Conservation (phyloP, 306 rosid genomes). For the Fragaria nilgerrensis region DNA sequence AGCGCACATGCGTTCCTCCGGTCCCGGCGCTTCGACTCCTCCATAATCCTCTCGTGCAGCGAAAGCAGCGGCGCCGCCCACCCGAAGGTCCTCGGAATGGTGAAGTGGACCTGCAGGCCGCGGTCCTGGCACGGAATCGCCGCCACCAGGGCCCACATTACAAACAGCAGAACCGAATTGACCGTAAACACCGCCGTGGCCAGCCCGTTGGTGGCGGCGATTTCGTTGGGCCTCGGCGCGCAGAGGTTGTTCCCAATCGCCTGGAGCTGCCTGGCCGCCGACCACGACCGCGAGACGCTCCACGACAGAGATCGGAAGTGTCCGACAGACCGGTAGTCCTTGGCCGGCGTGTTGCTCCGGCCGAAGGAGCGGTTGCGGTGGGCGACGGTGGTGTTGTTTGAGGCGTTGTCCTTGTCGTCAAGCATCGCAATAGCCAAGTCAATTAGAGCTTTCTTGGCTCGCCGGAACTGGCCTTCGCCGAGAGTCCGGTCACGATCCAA, state of each 20-base stretch:
- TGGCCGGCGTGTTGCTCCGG: slow-evolving; percentile 32
- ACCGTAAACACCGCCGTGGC: slow-evolving; percentile 57
- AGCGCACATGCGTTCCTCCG: slow-evolving; percentile 67
- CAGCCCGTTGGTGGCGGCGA: slow-evolving; percentile 54
- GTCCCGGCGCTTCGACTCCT: slow-evolving; percentile 78
- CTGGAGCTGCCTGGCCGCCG: slow-evolving; percentile 87
- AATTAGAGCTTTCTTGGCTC: slow-evolving; percentile 77
- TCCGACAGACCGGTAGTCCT: slow-evolving; percentile 43
- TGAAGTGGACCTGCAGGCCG: slow-evolving; percentile 66
- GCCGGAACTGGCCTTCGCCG: slow-evolving; percentile 83
- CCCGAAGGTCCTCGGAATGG: slow-evolving; percentile 42
- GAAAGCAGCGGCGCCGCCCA: slow-evolving; percentile 69
- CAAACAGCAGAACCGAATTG: slow-evolving; percentile 58
- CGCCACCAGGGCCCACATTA: slow-evolving; percentile 91
- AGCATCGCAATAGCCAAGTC: slow-evolving; percentile 82
- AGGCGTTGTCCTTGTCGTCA: slow-evolving; percentile 60
- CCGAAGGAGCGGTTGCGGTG: slow-evolving; percentile 86
- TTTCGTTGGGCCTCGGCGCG: slow-evolving; percentile 64
- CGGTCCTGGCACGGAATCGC: slow-evolving; percentile 98
- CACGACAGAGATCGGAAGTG: slow-evolving; percentile 86
- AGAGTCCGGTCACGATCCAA: slow-evolving; percentile 51
- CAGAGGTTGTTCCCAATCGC: slow-evolving; percentile 61
- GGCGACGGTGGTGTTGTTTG: slow-evolving; percentile 27
- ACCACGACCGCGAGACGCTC: slow-evolving; percentile 92
- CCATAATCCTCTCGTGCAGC: slow-evolving; percentile 70